Conservation (phyloP, 2,329 filamentous ascomycete species). For the Chaetomium sp. region DNA sequence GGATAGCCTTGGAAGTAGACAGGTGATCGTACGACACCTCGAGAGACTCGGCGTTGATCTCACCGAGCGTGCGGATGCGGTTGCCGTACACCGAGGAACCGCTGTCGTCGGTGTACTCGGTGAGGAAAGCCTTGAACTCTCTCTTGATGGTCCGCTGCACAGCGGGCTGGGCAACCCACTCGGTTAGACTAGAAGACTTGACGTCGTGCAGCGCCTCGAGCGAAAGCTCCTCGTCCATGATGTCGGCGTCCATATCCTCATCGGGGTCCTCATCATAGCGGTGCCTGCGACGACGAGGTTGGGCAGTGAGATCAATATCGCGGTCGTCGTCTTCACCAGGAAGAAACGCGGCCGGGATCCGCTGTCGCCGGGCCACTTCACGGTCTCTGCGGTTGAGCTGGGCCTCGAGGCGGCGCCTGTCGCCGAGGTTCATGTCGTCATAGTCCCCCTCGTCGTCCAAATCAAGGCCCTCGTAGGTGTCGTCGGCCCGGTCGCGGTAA, state of each 20-base stretch:
- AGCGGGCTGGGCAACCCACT: slow-evolving; percentile 87
- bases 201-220: slow-evolving; percentile 87
- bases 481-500: slow-evolving; percentile 62
- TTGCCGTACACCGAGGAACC: slow-evolving; percentile 92
- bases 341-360: slow-evolving; percentile 66
- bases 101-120: slow-evolving; percentile 85
- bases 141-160: slow-evolving; percentile 90
- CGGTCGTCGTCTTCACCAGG: slow-evolving; percentile 79
- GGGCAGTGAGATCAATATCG: slow-evolving; percentile 75
- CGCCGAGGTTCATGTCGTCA: slow-evolving; percentile 59
- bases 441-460: slow-evolving; percentile 75
- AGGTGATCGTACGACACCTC: slow-evolving; percentile 96
- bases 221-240: slow-evolving; percentile 92
- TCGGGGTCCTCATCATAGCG: slow-evolving; percentile 93
- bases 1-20: slow-evolving; percentile 79
- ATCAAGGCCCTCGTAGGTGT: slow-evolving; percentile 62
- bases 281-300: slow-evolving; percentile 77
- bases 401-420: slow-evolving; percentile 64
- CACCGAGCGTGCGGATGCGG: slow-evolving; percentile 89
- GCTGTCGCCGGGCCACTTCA: slow-evolving; percentile 59
- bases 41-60: slow-evolving; percentile 91
- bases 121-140: slow-evolving; percentile 96
- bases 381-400: slow-evolving; percentile 68
- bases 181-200: slow-evolving; percentile 85
- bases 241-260: slow-evolving; percentile 84